These are phyloP conservation scores for Aspergillus conjunctus DNA, from an alignment of 495 filamentous ascomycete species.

Conservation along the genomic window DNA sequence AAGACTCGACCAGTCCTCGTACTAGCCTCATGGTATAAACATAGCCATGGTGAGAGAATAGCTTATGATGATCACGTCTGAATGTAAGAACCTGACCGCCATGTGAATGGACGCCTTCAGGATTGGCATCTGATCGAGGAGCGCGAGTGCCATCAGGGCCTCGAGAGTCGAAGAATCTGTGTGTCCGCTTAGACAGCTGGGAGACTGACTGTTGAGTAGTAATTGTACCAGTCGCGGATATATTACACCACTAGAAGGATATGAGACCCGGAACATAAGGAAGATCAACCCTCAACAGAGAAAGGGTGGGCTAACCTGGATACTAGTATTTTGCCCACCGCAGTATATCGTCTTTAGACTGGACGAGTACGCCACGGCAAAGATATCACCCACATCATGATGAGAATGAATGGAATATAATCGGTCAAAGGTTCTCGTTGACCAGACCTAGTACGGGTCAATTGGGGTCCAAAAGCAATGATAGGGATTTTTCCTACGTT, in stretches of 20 bases:
- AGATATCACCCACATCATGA: conserved; percentile 95
- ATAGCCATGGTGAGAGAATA: conserved; percentile 94
- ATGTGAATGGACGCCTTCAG: conserved; percentile 39
- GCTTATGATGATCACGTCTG: conserved; percentile 74
- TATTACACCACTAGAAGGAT: conserved; percentile 59
- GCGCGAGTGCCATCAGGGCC: conserved; percentile 80
- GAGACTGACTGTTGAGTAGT: conserved; percentile 63
- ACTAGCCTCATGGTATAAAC: conserved; percentile 92
- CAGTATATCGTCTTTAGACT: conserved; percentile 81
- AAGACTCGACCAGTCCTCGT: conserved; percentile 61
- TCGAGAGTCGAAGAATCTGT: conserved; percentile 92
- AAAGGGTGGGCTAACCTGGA: conserved; percentile 59
- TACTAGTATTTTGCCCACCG: conserved; percentile 91
- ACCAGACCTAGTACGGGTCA: conserved; percentile 59
- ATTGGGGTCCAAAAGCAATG: not conserved
- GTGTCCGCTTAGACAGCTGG: conserved; percentile 79
- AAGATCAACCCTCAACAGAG: not conserved
- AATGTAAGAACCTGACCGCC: conserved; percentile 77
- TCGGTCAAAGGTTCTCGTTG: conserved; percentile 59
- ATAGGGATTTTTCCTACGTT: conserved; percentile 61
- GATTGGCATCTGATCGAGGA: conserved; percentile 59
- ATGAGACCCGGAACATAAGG: conserved; percentile 9
- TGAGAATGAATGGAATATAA: conserved; percentile 90
- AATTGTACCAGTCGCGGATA: conserved; percentile 55
- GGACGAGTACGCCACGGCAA: conserved; percentile 84